These are phyloP conservation scores for Salix udensis DNA, from an alignment of 345 rosid genomes.

Conservation along the genomic window DNA sequence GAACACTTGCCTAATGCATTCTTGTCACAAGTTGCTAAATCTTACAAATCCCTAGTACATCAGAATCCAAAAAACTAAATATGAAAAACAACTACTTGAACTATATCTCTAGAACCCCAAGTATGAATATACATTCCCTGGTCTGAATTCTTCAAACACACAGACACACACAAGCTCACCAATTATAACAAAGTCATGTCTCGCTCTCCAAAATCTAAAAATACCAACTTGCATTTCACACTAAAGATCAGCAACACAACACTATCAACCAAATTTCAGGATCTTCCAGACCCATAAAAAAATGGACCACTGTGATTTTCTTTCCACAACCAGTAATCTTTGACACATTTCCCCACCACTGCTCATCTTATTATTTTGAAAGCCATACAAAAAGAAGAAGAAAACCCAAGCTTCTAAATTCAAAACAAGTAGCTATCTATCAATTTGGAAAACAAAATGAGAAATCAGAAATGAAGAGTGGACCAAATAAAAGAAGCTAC, in stretches of 20 bases:
- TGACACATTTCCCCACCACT: not conserved
- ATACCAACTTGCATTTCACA: not conserved
- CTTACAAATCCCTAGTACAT: not conserved
- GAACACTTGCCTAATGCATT: slow-evolving; percentile 22
- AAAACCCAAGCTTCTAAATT: not conserved
- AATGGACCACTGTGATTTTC: not conserved
- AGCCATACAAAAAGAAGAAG: not conserved
- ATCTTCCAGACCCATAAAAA: slow-evolving; percentile 20
- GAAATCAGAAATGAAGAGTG: not conserved
- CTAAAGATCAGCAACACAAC: not conserved
- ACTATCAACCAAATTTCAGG: slow-evolving; percentile 19
- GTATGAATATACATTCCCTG: not conserved
- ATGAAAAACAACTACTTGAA: not conserved
- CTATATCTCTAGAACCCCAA: not conserved
- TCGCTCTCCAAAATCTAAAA: slow-evolving; percentile 19
- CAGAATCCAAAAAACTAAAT: not conserved
- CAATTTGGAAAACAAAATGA: not conserved
- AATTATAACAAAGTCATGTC: not conserved
- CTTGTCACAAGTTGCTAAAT: not conserved
- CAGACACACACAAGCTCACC: not conserved
- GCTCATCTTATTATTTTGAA: not conserved
- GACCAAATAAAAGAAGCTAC: not conserved
- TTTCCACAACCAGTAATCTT: not conserved
- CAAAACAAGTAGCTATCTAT: not conserved
- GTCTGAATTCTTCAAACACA: not conserved